Base-by-base conservation (phyloP, 2,329 filamentous ascomycete genomes). In the Fusarium albidum region DNA sequence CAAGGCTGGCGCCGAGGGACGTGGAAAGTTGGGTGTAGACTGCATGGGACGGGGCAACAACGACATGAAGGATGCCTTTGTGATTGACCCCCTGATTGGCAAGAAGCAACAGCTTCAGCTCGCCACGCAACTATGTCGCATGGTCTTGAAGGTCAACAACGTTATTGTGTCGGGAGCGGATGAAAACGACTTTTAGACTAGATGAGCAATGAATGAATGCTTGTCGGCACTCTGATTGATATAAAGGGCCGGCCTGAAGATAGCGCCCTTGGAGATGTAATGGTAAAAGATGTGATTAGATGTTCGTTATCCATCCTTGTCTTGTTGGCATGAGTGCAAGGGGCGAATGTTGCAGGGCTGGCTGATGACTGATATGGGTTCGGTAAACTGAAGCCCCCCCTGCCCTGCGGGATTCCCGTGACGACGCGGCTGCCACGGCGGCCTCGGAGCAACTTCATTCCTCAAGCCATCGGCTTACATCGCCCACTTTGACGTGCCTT, bases 101-200 rank as follows among this genome's bases (percentile, higher is more conserved):
- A 99, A 99, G 85, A 90, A 91, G 77, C 93, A 97, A 79, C 95
- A 99, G 78, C 84, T 99, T 56, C 86, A 97, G 79, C 84, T 99
- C 63, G 95, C 95, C 27, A 99, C 96, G 45, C 95, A 99, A 80
- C 81, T 99, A 65, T 98, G 95, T 81, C 88, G 95, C 64, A 98
- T 99, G 94, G 93, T 97, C 64, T 83, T 97, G 66, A 97, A 96
- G 86, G 87, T 93, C 72, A 96, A 97, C 82, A 96, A 96, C 74
- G 93, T 97, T 62, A 96, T 97, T 74, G 88, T 97, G 68, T 86
- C 92, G 53, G 93, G 93, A 50, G 86, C 85, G 61, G 93, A 93
- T 65, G 91, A 96, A 59, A 86, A 94, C 63, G 92, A 96, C 67
- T 96, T 89, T 76, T 96, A 89, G 75, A 72, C 25, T 48, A 57